A percentile compares a stretch with the other conserved stretches of the same genome.
These are phyloP conservation scores for Cyclotella cryptica DNA, from an alignment of 108 stramenopile genomes.

Conservation along the genomic window DNA sequence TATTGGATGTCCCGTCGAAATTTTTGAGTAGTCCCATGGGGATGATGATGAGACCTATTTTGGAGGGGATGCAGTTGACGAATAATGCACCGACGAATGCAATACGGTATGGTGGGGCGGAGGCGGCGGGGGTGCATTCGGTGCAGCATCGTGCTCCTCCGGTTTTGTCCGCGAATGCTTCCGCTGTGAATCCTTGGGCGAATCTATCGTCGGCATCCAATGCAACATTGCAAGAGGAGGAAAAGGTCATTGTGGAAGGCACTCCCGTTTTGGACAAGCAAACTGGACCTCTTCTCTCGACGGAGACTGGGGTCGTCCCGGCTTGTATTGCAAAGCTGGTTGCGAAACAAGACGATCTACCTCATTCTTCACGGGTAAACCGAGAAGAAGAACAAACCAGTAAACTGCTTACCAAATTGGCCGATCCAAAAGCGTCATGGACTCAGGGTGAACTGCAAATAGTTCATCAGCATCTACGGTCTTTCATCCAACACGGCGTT, in stretches of 20 bases:
- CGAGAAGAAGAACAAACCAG: slow-evolving; percentile 10
- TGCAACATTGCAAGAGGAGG: slow-evolving; percentile 5
- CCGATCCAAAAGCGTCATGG: slow-evolving; percentile 8
- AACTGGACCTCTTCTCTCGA: slow-evolving; percentile 66
- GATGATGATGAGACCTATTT: slow-evolving; percentile 74
- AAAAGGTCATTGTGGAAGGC: neutral
- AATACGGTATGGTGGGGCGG: slow-evolving; percentile 5
- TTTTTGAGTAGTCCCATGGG: slow-evolving; percentile 79
- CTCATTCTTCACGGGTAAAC: neutral
- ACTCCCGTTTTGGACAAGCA: slow-evolving; percentile 63
- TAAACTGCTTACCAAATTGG: slow-evolving; percentile 32
- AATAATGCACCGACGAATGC: slow-evolving; percentile 50
- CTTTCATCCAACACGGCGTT: slow-evolving; percentile 20
- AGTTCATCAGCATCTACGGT: slow-evolving; percentile 31
- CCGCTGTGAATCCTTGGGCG: slow-evolving; percentile 66
- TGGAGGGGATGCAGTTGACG: slow-evolving; percentile 74
- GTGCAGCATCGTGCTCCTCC: slow-evolving; percentile 6
- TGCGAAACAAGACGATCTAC: slow-evolving; percentile 12
- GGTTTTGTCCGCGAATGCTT: neutral
- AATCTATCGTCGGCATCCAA: slow-evolving; percentile 31
- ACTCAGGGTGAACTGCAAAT: slow-evolving; percentile 17
- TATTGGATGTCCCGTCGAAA: slow-evolving; percentile 68
- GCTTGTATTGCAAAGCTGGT: slow-evolving; percentile 58
- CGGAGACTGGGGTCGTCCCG: slow-evolving; percentile 58
- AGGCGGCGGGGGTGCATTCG: neutral